Percentiles rank a stretch among this genome's conserved stretches.
These are phyloP conservation scores for Phlyctochytrium arcticum DNA, from an alignment of 192 early-diverging fungal species.

Conservation along the genomic window DNA sequence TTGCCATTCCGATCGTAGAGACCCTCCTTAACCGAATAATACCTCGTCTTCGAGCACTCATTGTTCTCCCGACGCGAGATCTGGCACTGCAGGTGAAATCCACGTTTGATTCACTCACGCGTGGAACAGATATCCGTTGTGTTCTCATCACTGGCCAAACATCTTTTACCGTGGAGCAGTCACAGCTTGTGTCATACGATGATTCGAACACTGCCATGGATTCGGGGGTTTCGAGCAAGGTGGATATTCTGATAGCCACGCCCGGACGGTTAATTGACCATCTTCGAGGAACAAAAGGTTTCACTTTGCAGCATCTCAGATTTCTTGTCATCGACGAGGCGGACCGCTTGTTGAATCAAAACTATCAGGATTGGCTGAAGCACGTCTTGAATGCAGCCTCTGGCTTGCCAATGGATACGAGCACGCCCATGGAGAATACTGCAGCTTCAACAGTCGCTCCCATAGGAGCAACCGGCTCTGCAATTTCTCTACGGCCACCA, in stretches of 20 bases:
- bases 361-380: slow-evolving; percentile 87
- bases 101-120: slow-evolving; percentile 71
- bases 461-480: slow-evolving; percentile 17
- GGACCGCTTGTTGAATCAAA: slow-evolving; percentile 87
- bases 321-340: slow-evolving; percentile 97
- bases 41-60: slow-evolving; percentile 76
- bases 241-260: slow-evolving; percentile 90
- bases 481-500: slow-evolving; percentile 9
- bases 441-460: not conserved
- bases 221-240: slow-evolving; percentile 58
- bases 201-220: slow-evolving; percentile 6
- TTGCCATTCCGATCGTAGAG: slow-evolving; percentile 90
- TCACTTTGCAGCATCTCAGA: slow-evolving; percentile 86
- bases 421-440: not conserved
- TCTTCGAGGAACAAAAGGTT: slow-evolving; percentile 74
- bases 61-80: slow-evolving; percentile 92
- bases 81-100: slow-evolving; percentile 85
- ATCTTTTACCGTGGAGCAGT: slow-evolving; percentile 68
- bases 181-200: slow-evolving; percentile 26
- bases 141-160: slow-evolving; percentile 73
- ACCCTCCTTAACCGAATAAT: slow-evolving; percentile 70
- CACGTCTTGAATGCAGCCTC: slow-evolving; percentile 62
- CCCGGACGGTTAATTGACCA: slow-evolving; percentile 96
- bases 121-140: slow-evolving; percentile 73
- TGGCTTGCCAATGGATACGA: slow-evolving; percentile 27